phyloP scores from a whole-genome alignment of 352 stramenopile species.

The Phytopythium boreale region DNA sequence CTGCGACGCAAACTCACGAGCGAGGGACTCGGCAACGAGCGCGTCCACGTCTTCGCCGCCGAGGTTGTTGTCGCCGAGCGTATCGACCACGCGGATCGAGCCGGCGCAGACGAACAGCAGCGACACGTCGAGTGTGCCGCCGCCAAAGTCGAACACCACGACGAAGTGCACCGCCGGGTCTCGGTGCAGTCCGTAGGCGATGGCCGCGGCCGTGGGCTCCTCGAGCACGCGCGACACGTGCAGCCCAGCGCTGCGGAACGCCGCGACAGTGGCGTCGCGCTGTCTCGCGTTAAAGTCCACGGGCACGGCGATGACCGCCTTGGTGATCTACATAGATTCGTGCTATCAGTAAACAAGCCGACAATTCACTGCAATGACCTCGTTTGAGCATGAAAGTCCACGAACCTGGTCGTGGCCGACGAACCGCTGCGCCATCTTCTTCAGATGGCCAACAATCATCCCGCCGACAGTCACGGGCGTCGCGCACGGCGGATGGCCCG shows the following conservation, averaged over 20 bases:
- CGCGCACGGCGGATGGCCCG: slow-evolving; percentile 39
- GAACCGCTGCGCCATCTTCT: slow-evolving; percentile 40
- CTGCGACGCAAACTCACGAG: slow-evolving; percentile 66
- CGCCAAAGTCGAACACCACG: slow-evolving; percentile 95
- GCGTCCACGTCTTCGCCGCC: slow-evolving; percentile 92
- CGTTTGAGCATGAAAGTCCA: neutral
- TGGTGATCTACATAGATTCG: slow-evolving; percentile 35
- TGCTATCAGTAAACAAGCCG: neutral
- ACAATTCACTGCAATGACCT: neutral
- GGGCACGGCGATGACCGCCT: slow-evolving; percentile 58
- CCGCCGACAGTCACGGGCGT: slow-evolving; percentile 43
- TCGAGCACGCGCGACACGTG: slow-evolving; percentile 52
- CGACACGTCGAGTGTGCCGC: slow-evolving; percentile 93
- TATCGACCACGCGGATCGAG: slow-evolving; percentile 96
- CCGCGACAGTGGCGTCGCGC: slow-evolving; percentile 38
- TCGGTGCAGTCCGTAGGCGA: slow-evolving; percentile 95
- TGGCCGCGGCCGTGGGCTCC: slow-evolving; percentile 94
- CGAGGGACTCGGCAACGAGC: slow-evolving; percentile 84
- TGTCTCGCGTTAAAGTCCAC: slow-evolving; percentile 50
- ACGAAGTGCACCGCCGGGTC: slow-evolving; percentile 90
- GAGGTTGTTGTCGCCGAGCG: slow-evolving; percentile 86
- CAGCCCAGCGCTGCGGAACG: slow-evolving; percentile 42
- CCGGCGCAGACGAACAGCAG: slow-evolving; percentile 92
- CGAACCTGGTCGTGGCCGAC: slow-evolving; percentile 57
- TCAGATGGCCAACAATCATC: slow-evolving; percentile 41